Evolutionary conservation across 805 yeast species (phyloP), one percentile per base, ranked within the genome.

Genomic region (Lipomyces spencermartinsiae): DNA sequence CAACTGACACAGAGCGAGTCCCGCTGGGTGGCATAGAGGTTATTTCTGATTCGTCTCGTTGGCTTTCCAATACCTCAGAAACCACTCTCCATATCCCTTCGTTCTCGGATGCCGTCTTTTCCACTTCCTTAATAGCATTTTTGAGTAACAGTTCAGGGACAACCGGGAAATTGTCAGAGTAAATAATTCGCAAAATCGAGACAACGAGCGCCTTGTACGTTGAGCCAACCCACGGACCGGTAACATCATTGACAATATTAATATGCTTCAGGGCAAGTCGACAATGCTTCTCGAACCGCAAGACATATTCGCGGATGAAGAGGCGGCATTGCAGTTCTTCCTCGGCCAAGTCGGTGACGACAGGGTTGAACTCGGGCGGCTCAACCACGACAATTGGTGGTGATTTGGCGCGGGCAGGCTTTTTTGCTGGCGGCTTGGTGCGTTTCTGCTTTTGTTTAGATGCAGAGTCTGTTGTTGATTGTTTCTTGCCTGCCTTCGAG

Each of bases 261-360:
- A 76, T 69, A 49, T 78, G 77, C 64, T 81, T 71, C 25, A 77
- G 62, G 2, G 81, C 78, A 46, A 80, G 66, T 9, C 78, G 71
- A 60, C 80, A 76, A 43, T 78, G 76, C 64, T 75, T 75, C 69
- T 80, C 82, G 68, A 80, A 80, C 6, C 82, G 73, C 31, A 78
- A 66, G 34, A 80, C 67, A 59, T 76, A 80, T 66, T 80, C 83
- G 22, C 83, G 76, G 25, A 80, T 61, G 31, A 73, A 71, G n/a
- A 77, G 70, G 29, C 78, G 74, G 16, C 71, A 68, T 80, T 81
- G 79, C 22, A 80, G 68, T 56, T 75, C 63, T 39, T 75, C 74
- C 14, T 68, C 71, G 33, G 77, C 64, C 62, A 69, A 65, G 22
- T 67, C 73, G 19, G 77, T 58, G 7, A 69, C 58, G 49, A 79